phyloP scores from a whole-genome alignment of 2,329 filamentous ascomycete genomes.

The Ceratocystis cacaofunesta region DNA sequence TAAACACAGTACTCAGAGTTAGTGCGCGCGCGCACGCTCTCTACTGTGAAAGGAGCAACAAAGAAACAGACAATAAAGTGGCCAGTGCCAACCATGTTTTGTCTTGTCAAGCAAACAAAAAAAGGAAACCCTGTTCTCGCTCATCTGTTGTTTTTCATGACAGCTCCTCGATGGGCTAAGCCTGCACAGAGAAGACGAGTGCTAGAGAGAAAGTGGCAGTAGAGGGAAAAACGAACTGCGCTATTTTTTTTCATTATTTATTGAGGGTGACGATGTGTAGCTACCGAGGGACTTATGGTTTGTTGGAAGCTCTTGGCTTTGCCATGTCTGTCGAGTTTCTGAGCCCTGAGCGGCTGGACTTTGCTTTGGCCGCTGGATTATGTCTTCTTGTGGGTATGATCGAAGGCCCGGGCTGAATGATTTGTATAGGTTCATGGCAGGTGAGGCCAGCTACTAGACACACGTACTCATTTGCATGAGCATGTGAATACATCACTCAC shows the following conservation, averaged over 20 bases:
- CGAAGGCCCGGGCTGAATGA: too few species aligned
- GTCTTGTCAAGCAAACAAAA: neutral
- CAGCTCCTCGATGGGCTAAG: too few species aligned
- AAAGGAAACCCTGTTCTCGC: neutral
- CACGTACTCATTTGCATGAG: too few species aligned
- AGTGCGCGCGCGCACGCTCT: neutral
- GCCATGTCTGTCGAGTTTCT: neutral
- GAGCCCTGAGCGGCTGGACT: neutral
- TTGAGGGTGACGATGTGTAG: neutral
- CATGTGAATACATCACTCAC: too few species aligned
- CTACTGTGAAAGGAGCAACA: conserved; percentile 1
- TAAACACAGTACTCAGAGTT: neutral
- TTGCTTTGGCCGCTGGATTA: neutral
- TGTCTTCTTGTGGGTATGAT: too few species aligned
- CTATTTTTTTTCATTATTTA: neutral
- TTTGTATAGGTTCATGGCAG: too few species aligned
- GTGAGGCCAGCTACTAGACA: too few species aligned
- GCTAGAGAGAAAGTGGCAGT: neutral
- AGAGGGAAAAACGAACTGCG: neutral
- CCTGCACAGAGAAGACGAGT: too few species aligned
- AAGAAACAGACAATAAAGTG: neutral
- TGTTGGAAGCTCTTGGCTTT: neutral
- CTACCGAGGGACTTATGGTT: neutral
- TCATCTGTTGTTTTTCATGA: too few species aligned
- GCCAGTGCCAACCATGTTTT: conserved; percentile 1